Evolutionary conservation across 2,329 filamentous ascomycete genomes (phyloP), one percentile per base, ranked within the genome.

Genomic region (Fusarium gaditjirri): DNA sequence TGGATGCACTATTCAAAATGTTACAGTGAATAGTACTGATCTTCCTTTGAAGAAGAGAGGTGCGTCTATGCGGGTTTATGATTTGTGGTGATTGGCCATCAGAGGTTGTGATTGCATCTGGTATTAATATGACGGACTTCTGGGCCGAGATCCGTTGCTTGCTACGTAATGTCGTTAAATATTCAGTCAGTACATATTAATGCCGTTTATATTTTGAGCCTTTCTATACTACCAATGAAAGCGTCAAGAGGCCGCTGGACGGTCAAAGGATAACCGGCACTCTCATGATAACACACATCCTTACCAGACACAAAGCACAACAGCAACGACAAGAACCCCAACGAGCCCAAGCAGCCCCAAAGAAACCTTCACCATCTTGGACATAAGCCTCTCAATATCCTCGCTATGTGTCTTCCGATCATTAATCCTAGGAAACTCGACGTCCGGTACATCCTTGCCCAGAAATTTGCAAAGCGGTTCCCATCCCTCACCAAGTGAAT

Each of bases 1-100:
- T 31, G 73, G 75, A 5, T 76, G 75, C 8, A 76, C 75, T 4
- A 39, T 76, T 6, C 60, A 71, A 47, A 76, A 75, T 9, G 65
- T 76, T 0, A 76, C 73, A 1, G 66, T 62, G 31, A 75, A 76
- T 7, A 52, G 50, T 6, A 75, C 71, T 6, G 39, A 47, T 5
- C 47, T 52, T 27, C 35, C 65, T 0, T n/a, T 73, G 19, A 71
- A 6, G 57, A 72, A 68, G 56, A 61, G 74, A 3, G 41, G 50
- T 8, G 49, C 39, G 19, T 42, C 53, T 0, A 73, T 66, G 23
- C 63, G 63, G 0, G 64, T 74, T 1, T 76, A 69, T 16, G 36
- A 38, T 8, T 16, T 76, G 21, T 76, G 74, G 74, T 75, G 10
- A 43, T 10, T 3, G 12, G 21, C 12, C 1, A 12, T 5, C 2